These are phyloP conservation scores for Arthrinium phaeospermum DNA, from an alignment of 2,329 filamentous ascomycete species.

Conservation along the genomic window DNA sequence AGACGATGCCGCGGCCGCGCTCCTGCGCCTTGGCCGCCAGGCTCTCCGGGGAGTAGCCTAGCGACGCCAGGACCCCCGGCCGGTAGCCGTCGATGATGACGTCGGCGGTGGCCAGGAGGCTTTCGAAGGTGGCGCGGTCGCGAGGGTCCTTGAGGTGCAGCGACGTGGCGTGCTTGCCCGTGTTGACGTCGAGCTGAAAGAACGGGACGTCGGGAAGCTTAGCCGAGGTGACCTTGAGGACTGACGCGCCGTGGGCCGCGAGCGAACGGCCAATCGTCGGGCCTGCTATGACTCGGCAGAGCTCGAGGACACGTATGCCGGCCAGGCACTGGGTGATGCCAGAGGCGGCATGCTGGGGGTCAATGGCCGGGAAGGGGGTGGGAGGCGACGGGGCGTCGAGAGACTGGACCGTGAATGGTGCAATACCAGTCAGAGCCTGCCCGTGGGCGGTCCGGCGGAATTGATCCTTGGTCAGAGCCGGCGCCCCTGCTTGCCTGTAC, in stretches of 20 bases:
- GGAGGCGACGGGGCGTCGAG: conserved; percentile 58
- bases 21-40: conserved; percentile 58
- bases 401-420: conserved; percentile 55
- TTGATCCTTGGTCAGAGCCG: conserved; percentile 63
- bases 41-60: conserved; percentile 66
- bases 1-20: conserved; percentile 67
- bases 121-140: conserved; percentile 63
- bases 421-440: conserved; percentile 44
- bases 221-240: conserved; percentile 73
- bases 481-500: conserved; percentile 64
- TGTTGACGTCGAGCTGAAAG: conserved; percentile 75
- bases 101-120: conserved; percentile 66
- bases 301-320: conserved; percentile 75
- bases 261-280: conserved; percentile 74
- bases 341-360: conserved; percentile 35
- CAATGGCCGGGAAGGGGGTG: conserved; percentile 42
- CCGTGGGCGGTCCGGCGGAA: conserved; percentile 64
- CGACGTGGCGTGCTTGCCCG: conserved; percentile 71
- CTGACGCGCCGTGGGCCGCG: conserved; percentile 77
- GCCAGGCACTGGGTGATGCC: conserved; percentile 46
- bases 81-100: conserved; percentile 74
- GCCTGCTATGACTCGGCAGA: conserved; percentile 77
- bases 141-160: conserved; percentile 63
- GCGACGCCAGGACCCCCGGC: conserved; percentile 65
- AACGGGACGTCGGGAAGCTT: conserved; percentile 73